Evolutionary conservation across 2,329 filamentous ascomycete species (phyloP), one percentile per base, ranked within the genome.

Genomic region (Exophiala xenobiotica): DNA sequence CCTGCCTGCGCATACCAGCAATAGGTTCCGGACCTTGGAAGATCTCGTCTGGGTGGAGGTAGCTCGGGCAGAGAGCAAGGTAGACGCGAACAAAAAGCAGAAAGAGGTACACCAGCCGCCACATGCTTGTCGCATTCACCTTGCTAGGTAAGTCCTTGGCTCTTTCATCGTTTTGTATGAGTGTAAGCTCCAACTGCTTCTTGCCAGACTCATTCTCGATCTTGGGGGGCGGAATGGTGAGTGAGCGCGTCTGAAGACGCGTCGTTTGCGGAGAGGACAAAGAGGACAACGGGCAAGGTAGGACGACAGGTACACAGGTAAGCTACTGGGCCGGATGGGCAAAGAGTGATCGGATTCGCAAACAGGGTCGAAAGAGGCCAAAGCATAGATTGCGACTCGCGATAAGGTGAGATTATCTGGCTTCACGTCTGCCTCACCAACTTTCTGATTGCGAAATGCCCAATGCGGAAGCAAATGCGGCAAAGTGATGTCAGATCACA

Each of bases 11-110:
- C 85, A 62, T 82, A 96, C 92, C 92, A 65, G 92, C 91, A 66
- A 97, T 93, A 59, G 97, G 86, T 76, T 99, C 93, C 12, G 93
- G 93, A 27, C 93, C 93, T 74, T 99, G 93, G 66, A 99, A 99
- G 76, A 97, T 93, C 78, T 99, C 93, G 74, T 99, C 93, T 4
- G 93, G 93, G 70, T 99, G 93, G 40, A 99, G 82, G 71, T 99
- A 99, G 77, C 92, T 97, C 53, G 93, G 88, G 58, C 87, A 91
- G 59, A 97, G 75, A 54, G 93, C 92, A 69, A 97, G 92, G 81
- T 92, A 97, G 66, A 97, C 79, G 70, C 93, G 87, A 65, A 96
- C 82, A 61, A 93, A 76, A 65, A 95, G 78, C 63, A 99, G 78
- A 50, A 95, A 74, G 58, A 97, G 78, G 73, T 96, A 96, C 57